Percentiles rank a stretch among this genome's conserved stretches.
Evolutionary conservation across 129 eudicot species (phyloP).

Genomic region (Smallanthus sonchifolius): DNA sequence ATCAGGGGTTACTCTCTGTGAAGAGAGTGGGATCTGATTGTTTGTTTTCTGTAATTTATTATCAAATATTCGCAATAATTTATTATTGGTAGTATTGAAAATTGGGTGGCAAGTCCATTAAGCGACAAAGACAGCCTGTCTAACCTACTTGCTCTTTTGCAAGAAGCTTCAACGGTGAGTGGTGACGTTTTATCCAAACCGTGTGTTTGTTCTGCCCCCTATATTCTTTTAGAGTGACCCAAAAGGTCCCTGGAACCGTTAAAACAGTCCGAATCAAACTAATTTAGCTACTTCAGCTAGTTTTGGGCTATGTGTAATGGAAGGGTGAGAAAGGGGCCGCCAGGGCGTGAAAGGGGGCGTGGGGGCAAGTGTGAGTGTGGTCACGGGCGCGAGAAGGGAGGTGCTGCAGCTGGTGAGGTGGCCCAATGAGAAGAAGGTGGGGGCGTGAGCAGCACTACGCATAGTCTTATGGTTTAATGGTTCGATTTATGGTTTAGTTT

Average conservation of each 20-base stretch:
- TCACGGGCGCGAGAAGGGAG: too few relatives aligned
- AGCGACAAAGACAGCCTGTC: constrained; percentile 54
- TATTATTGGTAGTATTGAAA: not conserved
- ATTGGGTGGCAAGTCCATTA: constrained; percentile 28
- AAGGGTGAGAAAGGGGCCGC: too few relatives aligned
- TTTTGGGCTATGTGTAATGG: too few relatives aligned
- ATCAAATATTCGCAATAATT: not conserved
- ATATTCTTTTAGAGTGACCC: not conserved
- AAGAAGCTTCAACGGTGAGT: constrained; percentile 3
- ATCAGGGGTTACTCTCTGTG: not conserved
- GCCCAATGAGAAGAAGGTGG: too few relatives aligned
- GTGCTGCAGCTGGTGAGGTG: too few relatives aligned
- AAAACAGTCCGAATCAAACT: too few relatives aligned
- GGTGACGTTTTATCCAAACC: constrained; percentile 12
- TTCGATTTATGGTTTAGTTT: too few relatives aligned
- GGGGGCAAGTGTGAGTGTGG: too few relatives aligned
- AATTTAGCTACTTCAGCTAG: not conserved
- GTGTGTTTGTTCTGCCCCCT: not conserved
- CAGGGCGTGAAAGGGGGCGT: too few relatives aligned
- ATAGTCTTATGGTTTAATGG: too few relatives aligned
- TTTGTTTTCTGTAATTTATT: not conserved
- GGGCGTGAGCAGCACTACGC: too few relatives aligned
- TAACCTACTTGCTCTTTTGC: constrained; percentile 7
- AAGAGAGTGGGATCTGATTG: not conserved
- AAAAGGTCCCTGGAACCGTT: constrained; percentile 9